These are phyloP conservation scores for Kodamaea sp. DNA, from an alignment of 1,139 yeast species.

Conservation along the genomic window DNA sequence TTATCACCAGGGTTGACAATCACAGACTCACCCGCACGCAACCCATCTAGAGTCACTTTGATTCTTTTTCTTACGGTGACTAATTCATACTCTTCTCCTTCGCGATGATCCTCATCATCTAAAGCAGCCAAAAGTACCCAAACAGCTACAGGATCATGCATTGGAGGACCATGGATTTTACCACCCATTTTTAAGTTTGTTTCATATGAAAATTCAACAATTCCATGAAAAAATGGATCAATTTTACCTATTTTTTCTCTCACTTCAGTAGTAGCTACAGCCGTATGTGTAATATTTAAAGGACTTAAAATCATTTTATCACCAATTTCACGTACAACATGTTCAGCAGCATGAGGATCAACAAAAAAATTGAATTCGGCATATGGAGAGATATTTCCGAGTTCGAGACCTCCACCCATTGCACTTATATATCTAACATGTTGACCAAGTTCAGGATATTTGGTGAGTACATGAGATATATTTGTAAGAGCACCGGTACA, in stretches of 20 bases:
- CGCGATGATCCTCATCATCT: constrained; percentile 22
- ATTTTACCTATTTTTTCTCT: constrained; percentile 37
- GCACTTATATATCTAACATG: constrained; percentile 47
- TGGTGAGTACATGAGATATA: constrained; percentile 48
- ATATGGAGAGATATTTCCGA: constrained; percentile 42
- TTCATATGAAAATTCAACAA: constrained; percentile 51
- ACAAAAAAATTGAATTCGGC: constrained; percentile 80
- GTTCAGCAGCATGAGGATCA: constrained; percentile 73
- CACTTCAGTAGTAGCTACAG: constrained; percentile 51
- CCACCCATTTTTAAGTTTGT: constrained; percentile 45
- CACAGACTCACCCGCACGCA: constrained; percentile 31
- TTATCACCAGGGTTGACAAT: constrained; percentile 33
- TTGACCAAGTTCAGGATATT: constrained; percentile 45
- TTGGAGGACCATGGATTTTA: constrained; percentile 61
- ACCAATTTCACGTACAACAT: constrained; percentile 49
- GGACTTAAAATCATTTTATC: constrained; percentile 58
- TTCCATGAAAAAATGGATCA: constrained; percentile 53
- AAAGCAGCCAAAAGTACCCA: constrained; percentile 52
- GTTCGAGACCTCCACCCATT: constrained; percentile 73
- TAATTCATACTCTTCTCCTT: constrained; percentile 28
- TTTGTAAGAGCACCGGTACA: constrained; percentile 79
- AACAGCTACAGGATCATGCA: constrained; percentile 79
- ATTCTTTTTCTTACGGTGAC: constrained; percentile 19
- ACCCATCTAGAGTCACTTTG: constrained; percentile 27
- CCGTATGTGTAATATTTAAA: constrained; percentile 67